These are phyloP conservation scores for Neoboletus subvelutipes DNA, from an alignment of 768 basidiomycete species.

Conservation along the genomic window DNA sequence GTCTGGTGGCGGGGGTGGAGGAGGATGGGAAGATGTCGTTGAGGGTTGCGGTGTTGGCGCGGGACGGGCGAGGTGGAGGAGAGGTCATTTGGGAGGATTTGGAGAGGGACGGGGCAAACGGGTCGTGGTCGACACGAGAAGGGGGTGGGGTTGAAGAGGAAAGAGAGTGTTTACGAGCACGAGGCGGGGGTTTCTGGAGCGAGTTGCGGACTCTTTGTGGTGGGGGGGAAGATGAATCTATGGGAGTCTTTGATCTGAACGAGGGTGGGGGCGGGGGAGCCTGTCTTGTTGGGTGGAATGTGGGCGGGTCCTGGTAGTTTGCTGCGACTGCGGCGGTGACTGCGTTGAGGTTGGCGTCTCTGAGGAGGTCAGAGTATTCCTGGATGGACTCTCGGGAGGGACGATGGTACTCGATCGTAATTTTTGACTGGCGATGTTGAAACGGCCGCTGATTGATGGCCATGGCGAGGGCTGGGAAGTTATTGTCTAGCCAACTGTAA, in stretches of 20 bases:
- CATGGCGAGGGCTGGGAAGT: constrained; percentile 29
- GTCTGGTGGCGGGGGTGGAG: constrained; percentile 43
- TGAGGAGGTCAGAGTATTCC: constrained; percentile 73
- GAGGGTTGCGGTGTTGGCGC: constrained; percentile 81
- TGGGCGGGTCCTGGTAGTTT: constrained; percentile 33
- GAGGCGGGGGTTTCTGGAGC: constrained; percentile 61
- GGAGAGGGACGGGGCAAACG: constrained; percentile 40
- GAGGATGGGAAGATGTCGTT: constrained; percentile 65
- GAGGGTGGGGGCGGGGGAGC: constrained; percentile 44
- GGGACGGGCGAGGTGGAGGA: constrained; percentile 77
- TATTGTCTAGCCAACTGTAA: neutral
- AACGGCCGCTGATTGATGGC: constrained; percentile 48
- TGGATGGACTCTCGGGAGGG: constrained; percentile 75
- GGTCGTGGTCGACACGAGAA: constrained; percentile 49
- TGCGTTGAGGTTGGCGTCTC: constrained; percentile 56
- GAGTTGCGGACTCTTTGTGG: constrained; percentile 47
- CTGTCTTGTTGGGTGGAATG: constrained; percentile 41
- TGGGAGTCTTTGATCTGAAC: constrained; percentile 31
- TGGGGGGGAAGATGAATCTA: constrained; percentile 9
- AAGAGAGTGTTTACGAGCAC: constrained; percentile 53
- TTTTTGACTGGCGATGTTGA: constrained; percentile 54
- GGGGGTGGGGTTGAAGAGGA: constrained; percentile 31
- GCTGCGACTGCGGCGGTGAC: constrained; percentile 41
- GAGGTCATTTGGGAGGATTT: constrained; percentile 31
- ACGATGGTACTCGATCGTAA: constrained; percentile 73